A percentile compares a stretch with the other conserved stretches of the same genome.
These are phyloP conservation scores for Pholiota conissans DNA, from an alignment of 768 basidiomycete species.

Conservation along the genomic window DNA sequence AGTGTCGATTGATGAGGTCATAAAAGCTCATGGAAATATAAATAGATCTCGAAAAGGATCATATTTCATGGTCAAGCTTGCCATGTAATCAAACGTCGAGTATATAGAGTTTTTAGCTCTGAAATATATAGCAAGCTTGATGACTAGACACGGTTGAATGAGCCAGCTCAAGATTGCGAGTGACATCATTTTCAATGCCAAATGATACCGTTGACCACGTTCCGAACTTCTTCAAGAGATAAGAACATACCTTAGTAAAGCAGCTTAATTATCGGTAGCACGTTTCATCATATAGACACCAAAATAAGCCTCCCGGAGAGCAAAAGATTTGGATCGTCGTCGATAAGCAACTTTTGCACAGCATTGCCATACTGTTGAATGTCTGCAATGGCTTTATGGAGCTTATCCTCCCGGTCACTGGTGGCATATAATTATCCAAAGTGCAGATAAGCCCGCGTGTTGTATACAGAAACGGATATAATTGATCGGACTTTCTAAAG, in stretches of 20 bases:
- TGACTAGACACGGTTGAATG: too few relatives aligned
- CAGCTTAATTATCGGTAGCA: not conserved
- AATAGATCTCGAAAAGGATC: not conserved
- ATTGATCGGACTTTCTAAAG: too few relatives aligned
- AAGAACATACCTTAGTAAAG: not conserved
- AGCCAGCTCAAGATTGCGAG: not conserved
- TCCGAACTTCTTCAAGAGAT: not conserved
- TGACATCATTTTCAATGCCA: not conserved
- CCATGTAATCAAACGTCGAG: too few relatives aligned
- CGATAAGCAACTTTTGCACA: not conserved
- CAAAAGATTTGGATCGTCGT: not conserved
- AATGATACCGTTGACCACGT: not conserved
- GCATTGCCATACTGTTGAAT: not conserved
- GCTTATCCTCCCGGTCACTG: not conserved
- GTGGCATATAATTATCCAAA: too few relatives aligned
- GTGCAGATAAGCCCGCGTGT: too few relatives aligned
- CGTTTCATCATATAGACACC: not conserved
- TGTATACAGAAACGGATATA: too few relatives aligned
- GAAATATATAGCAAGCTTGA: too few relatives aligned
- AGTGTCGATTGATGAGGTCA: not conserved
- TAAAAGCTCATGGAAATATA: not conserved
- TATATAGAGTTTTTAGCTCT: too few relatives aligned
- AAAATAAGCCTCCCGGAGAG: not conserved
- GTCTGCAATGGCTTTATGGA: not conserved
- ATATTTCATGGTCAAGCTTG: too few relatives aligned